Evolutionary conservation across 2,329 filamentous ascomycete species (phyloP).

Genomic region (Talaromyces islandicus): DNA sequence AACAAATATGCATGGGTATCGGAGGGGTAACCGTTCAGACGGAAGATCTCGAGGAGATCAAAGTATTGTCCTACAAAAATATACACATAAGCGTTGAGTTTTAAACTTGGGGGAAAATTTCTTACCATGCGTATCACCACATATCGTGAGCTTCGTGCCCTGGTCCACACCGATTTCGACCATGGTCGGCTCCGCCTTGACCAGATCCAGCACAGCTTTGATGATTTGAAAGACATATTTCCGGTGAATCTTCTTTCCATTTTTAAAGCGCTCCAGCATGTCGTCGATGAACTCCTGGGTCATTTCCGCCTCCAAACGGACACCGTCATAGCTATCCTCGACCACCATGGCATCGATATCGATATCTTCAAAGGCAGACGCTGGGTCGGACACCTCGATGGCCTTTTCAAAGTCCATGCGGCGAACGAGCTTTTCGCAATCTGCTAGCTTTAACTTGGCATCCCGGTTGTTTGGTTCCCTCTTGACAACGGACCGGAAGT

Average conservation of each 20-base stretch:
- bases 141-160: slow-evolving; percentile 80
- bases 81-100: not conserved
- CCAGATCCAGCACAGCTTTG: slow-evolving; percentile 78
- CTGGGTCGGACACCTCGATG: slow-evolving; percentile 87
- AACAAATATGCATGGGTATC: slow-evolving; percentile 93
- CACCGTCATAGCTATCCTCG: slow-evolving; percentile 80
- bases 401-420: slow-evolving; percentile 89
- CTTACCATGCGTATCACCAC: slow-evolving; percentile 91
- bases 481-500: slow-evolving; percentile 86
- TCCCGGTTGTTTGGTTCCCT: slow-evolving; percentile 85
- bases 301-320: slow-evolving; percentile 71
- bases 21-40: slow-evolving; percentile 75
- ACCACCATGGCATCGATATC: slow-evolving; percentile 81
- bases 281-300: slow-evolving; percentile 95
- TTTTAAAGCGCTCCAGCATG: slow-evolving; percentile 95
- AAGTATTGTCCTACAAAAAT: slow-evolving; percentile 87
- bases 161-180: slow-evolving; percentile 80
- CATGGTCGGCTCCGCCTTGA: slow-evolving; percentile 93
- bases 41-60: slow-evolving; percentile 93
- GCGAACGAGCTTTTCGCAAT: slow-evolving; percentile 92
- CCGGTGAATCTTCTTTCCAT: slow-evolving; percentile 86
- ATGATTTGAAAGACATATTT: slow-evolving; percentile 99
- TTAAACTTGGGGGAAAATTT: not conserved
- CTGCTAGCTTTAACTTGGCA: slow-evolving; percentile 81
- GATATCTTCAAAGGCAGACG: slow-evolving; percentile 84